These are phyloP conservation scores for Conringia planisiliqua DNA, from an alignment of 345 rosid genomes.

Conservation along the genomic window DNA sequence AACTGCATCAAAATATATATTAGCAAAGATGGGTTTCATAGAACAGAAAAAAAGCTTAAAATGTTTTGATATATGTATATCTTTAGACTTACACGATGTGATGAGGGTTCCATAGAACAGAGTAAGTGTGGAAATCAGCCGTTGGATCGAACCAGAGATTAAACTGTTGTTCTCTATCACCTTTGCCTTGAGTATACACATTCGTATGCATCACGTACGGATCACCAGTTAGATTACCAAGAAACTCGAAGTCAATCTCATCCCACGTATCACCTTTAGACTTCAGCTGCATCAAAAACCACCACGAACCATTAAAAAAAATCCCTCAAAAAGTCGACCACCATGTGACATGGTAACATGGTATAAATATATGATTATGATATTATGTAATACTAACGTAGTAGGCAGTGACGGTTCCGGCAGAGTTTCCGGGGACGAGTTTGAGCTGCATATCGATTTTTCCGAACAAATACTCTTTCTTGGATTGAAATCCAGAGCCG, in stretches of 20 bases:
- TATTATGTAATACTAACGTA: slow-evolving; percentile 39
- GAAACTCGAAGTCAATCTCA: slow-evolving; percentile 75
- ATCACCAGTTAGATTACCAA: slow-evolving; percentile 64
- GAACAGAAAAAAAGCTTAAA: neutral
- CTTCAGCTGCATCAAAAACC: slow-evolving; percentile 41
- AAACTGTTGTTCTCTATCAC: slow-evolving; percentile 70
- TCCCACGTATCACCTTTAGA: slow-evolving; percentile 60
- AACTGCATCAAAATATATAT: slow-evolving; percentile 30
- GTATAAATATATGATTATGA: neutral
- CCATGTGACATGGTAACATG: neutral
- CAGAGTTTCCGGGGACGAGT: slow-evolving; percentile 59
- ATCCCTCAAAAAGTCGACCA: neutral
- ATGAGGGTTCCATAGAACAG: slow-evolving; percentile 61
- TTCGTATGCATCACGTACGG: slow-evolving; percentile 69
- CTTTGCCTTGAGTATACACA: slow-evolving; percentile 62
- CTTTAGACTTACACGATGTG: slow-evolving; percentile 48
- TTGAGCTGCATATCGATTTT: slow-evolving; percentile 58
- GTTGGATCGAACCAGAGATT: slow-evolving; percentile 73
- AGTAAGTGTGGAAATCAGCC: slow-evolving; percentile 65
- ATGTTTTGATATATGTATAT: too few species aligned
- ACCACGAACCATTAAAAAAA: neutral
- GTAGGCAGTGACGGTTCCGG: slow-evolving; percentile 58
- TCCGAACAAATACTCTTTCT: slow-evolving; percentile 52
- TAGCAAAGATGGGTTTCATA: too few species aligned
- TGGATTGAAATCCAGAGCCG: slow-evolving; percentile 63